Evolutionary conservation across 805 yeast species (phyloP).

Genomic region (Ogataea kodamae): DNA sequence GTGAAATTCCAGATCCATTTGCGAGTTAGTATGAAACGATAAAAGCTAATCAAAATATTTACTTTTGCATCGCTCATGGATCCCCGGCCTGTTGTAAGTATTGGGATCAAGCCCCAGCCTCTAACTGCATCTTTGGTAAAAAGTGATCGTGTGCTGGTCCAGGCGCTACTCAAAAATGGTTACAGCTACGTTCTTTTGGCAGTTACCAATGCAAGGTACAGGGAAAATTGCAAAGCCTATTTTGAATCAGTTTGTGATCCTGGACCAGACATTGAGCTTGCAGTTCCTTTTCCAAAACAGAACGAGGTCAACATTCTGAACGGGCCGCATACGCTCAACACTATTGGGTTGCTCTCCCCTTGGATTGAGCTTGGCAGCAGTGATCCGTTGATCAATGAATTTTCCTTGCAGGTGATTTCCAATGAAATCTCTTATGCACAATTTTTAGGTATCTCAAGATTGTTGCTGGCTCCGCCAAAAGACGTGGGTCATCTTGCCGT

Average conservation of each 20-base stretch:
- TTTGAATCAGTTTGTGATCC: constrained; percentile 34
- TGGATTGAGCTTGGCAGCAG: constrained; percentile 68
- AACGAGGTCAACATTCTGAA: constrained; percentile 42
- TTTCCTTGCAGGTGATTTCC: constrained; percentile 53
- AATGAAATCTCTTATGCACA: constrained; percentile 59
- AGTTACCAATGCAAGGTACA: constrained; percentile 49
- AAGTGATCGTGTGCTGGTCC: constrained; percentile 29
- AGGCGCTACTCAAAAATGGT: constrained; percentile 33
- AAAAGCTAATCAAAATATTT: constrained; percentile 2
- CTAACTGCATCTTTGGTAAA: constrained; percentile 29
- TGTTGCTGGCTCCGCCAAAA: constrained; percentile 64
- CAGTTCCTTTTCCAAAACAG: constrained; percentile 39
- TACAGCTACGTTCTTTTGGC: constrained; percentile 54
- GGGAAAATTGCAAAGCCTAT: constrained; percentile 39
- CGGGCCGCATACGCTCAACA: constrained; percentile 38
- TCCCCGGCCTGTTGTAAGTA: constrained; percentile 1
- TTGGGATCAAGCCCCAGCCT: constrained; percentile 46
- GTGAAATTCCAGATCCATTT: constrained; percentile 6
- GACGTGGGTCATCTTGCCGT: constrained; percentile 50
- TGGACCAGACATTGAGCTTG: constrained; percentile 15
- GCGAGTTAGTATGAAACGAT: constrained; percentile 8
- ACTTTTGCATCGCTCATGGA: constrained; percentile 2
- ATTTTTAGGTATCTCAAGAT: constrained; percentile 52
- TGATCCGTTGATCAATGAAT: constrained; percentile 45
- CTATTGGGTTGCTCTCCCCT: constrained; percentile 58